Evolutionary conservation across 352 stramenopile genomes (phyloP), one percentile per base, ranked within the genome.

Genomic region (Plasmopara muralis): DNA sequence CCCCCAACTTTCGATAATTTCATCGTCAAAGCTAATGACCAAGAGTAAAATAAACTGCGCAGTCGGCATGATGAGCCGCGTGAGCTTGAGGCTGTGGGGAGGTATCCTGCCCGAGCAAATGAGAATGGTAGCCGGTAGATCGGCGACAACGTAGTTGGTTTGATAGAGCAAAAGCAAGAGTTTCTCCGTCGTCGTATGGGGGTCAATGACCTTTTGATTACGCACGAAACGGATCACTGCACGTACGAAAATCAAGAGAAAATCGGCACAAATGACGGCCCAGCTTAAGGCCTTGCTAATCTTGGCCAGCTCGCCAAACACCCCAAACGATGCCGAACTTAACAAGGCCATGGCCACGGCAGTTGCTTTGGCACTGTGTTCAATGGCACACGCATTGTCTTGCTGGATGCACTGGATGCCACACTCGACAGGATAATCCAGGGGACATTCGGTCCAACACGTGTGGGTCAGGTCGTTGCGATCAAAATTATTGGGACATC

Each of bases 381-480:
- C 60, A n/a, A 53, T 52, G n/a, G 41, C 53, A 34, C 74, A 85
- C 52, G 82, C 70, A 28, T 72, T 64, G 61, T 79, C 80, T 47
- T 85, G 72, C 13, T 66, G 74, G 31, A 85, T 66, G 42, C 75
- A 86, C 59, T 84, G 63, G 63, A 80, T 73, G 16, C 64, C 68
- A 45, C 75, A 86, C 33, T 77, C 58, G 4, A 85, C 72, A 3
- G 74, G 74, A 53, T 83, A 85, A 33, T 77, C 66, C 37, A 83
- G 49, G 5, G 74, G 74, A 43, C 74, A 83, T 43, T 78, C 57
- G 4, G 69, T 66, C 72, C 72, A 83, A 47, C 72, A 83, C 5
- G 72, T 77, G 16, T 60, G 58, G 15, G 75, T 59, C 13, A 51
- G 5, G 0, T 77, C 60, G 35, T 77, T 72, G 31, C 58, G 68